Base-by-base conservation (phyloP, 805 yeast species). In the Lipomyces yamanashiensis region DNA sequence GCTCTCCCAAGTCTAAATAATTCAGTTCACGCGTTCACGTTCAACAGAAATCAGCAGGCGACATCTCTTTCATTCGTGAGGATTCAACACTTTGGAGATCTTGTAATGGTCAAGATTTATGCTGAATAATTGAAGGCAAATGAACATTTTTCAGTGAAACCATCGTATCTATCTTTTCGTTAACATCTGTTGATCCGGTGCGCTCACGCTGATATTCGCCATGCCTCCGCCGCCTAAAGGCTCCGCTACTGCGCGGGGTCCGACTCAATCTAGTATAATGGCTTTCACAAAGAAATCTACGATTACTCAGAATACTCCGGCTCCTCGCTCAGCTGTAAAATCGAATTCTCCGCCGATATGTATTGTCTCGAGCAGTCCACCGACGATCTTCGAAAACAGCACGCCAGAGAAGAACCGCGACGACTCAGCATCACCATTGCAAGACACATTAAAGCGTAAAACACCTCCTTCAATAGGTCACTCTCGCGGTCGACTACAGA, bases 311-410 rank as follows among this genome's bases (percentile, higher is more conserved):
- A 10, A 23, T 39, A 23, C 45, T 10, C 13, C 21, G 7, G 55
- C 12, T 23, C 9, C 33, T 28, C 33, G 33, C 6, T 47, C 34
- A 33, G 7, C 53, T 6, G n/a, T 19, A 28, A 13, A 12, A 47
- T 15, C 6, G 37, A 36, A n/a, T 50, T n/a, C 39, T 15, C 19
- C 54, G 13, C 23, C 34, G 34, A 15, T 52, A 5, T 39, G 40
- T 36, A 39, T 37, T 39, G 28, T 52, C 23, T 52, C 45, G 34
- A 52, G 55, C 21, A 52, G 55, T 52, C 55, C 55, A n/a, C 17
- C 39, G 3, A 33, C 15, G 8, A 34, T 34, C 19, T 5, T 40
- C 10, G 33, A 37, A n/a, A 21, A 7, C 12, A 23, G 10, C n/a
- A 36, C 15, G 8, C 33, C 39, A 10, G 45, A 40, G 9, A 37